Conservation (phyloP, 257 asterid genomes). For the Apocynum venetum region DNA sequence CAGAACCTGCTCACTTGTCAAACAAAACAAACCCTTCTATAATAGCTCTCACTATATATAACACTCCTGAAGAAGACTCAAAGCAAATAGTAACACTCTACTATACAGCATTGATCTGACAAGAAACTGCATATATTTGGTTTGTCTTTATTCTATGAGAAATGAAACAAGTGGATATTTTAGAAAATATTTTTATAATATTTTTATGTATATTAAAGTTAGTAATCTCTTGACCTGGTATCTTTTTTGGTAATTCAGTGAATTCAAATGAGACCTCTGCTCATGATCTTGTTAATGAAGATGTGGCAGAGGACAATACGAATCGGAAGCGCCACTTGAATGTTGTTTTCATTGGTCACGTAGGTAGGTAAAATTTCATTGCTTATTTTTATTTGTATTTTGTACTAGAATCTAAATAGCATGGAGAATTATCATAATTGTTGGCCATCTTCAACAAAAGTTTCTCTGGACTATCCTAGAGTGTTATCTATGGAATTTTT, state of each 20-base stretch:
- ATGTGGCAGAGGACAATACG: conserved; percentile 31
- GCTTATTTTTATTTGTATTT: not conserved
- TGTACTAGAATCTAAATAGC: not conserved
- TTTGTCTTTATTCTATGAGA: not conserved
- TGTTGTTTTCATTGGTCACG: conserved; percentile 96
- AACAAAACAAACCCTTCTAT: too few relatives aligned
- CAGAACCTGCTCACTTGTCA: too few relatives aligned
- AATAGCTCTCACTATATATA: too few relatives aligned
- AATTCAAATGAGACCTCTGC: conserved; percentile 33
- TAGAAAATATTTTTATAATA: too few relatives aligned
- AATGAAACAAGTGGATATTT: not conserved
- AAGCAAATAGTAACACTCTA: not conserved
- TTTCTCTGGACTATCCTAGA: not conserved
- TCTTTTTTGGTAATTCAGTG: conserved; percentile 29
- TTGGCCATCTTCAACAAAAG: not conserved
- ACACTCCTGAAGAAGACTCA: not conserved
- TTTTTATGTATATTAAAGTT: not conserved
- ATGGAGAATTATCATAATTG: not conserved
- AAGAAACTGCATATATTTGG: not conserved
- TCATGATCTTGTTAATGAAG: conserved; percentile 39
- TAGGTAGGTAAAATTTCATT: conserved; percentile 51
- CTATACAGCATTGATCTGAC: not conserved
- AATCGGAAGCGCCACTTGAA: conserved; percentile 76
- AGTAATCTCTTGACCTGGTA: conserved; percentile 4
- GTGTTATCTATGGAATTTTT: not conserved